phyloP scores from a whole-genome alignment of 305 asterid genomes.

The Fraxinus ornus region DNA sequence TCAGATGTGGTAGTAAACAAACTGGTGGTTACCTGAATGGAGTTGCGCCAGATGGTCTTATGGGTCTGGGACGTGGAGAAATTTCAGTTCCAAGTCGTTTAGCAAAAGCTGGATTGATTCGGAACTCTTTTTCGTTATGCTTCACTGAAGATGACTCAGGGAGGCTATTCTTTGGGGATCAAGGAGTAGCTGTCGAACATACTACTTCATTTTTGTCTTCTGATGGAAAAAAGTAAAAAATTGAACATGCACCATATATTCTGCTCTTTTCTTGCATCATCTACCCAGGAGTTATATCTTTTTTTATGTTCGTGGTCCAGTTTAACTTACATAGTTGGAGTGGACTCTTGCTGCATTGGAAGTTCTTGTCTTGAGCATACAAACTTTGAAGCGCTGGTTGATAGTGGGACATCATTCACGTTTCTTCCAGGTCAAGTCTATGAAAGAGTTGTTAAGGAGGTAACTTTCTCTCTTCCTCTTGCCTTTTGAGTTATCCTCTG shows the following conservation, averaged over 20 bases:
- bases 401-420: conserved; percentile 83
- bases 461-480: conserved; percentile 20
- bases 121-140: conserved; percentile 54
- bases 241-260: conserved; percentile 7
- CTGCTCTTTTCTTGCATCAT: conserved; percentile 23
- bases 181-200: conserved; percentile 58
- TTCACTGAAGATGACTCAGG: conserved; percentile 65
- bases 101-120: conserved; percentile 53
- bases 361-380: conserved; percentile 52
- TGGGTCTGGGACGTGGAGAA: conserved; percentile 66
- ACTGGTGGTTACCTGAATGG: conserved; percentile 60
- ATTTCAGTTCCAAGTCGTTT: conserved; percentile 58
- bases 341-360: conserved; percentile 64
- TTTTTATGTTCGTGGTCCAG: conserved; percentile 38
- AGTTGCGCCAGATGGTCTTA: conserved; percentile 63
- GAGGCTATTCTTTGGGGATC: conserved; percentile 62
- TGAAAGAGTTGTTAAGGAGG: conserved; percentile 62
- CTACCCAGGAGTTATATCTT: conserved; percentile 5
- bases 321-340: conserved; percentile 66
- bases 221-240: conserved; percentile 57
- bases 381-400: conserved; percentile 55
- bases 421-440: conserved; percentile 62
- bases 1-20: conserved; percentile 61
- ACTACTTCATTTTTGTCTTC: conserved; percentile 58
- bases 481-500: neutral